A percentile compares a stretch with the other conserved stretches of the same genome.
phyloP scores from a whole-genome alignment of 495 filamentous ascomycete species.

The Pyronema domesticum region DNA sequence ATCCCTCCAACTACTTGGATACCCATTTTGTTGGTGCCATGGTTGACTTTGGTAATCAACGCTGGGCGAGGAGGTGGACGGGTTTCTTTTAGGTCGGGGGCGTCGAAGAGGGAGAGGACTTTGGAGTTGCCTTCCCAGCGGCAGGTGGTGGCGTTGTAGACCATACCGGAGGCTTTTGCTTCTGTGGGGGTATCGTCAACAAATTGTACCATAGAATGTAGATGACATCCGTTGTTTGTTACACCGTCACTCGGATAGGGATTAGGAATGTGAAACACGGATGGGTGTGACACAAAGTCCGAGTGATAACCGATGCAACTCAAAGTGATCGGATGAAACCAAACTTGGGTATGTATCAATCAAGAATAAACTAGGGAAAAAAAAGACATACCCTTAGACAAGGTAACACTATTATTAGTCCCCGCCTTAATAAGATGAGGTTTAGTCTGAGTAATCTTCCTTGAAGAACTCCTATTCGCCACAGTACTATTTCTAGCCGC shows the following conservation, averaged over 20 bases:
- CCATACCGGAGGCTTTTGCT: slow-evolving; percentile 79
- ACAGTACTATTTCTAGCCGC: slow-evolving; percentile 31
- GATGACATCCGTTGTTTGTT: background rate
- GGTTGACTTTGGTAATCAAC: slow-evolving; percentile 77
- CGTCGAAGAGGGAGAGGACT: slow-evolving; percentile 55
- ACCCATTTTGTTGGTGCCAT: slow-evolving; percentile 37
- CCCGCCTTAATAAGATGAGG: slow-evolving; percentile 58
- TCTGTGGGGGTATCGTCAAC: slow-evolving; percentile 16
- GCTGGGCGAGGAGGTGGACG: slow-evolving; percentile 57
- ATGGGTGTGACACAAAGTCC: too few species aligned
- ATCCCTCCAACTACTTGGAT: slow-evolving; percentile 87
- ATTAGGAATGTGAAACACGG: too few species aligned
- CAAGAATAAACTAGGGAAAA: background rate
- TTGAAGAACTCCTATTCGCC: background rate
- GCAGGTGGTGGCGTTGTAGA: slow-evolving; percentile 67
- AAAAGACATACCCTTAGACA: slow-evolving; percentile 38
- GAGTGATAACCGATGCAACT: too few species aligned
- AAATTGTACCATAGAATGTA: too few species aligned
- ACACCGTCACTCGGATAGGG: too few species aligned
- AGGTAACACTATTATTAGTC: slow-evolving; percentile 37
- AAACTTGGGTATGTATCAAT: background rate
- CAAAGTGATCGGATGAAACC: background rate
- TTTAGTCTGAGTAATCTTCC: slow-evolving; percentile 35
- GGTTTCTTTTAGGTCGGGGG: slow-evolving; percentile 25
- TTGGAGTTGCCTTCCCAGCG: slow-evolving; percentile 96